Evolutionary conservation across 768 basidiomycete species (phyloP), one percentile per base, ranked within the genome.

Genomic region (Lanmaoa pseudosensibilis): DNA sequence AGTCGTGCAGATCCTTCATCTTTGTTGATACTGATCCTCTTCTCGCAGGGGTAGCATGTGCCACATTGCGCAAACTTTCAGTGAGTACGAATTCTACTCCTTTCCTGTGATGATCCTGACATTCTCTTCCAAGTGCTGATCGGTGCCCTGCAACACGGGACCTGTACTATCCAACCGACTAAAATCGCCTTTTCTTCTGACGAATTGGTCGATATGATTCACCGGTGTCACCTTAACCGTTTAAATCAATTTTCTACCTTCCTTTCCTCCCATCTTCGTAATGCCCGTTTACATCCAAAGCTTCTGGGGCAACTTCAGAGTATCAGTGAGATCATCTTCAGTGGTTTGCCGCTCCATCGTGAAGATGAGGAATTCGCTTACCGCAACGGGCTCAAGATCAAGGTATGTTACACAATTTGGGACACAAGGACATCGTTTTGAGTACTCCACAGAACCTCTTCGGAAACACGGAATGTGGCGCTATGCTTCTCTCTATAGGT

Each of bases 391-490:
- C 77, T 92, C 60, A 83, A 77, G 62, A 71, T 92, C 52, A 81
- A 75, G 68, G 87, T 88, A 70, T 65, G 82, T 71, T 39, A 27
- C 2, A 18, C 50, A 34, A n/a, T 65, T 62, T 50, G 56, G 56
- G 50, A 55, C 62, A 27, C 48, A 15, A 49, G 37, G 23, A 51
- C 37, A 51, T 62, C 38, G 46, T 62, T 56, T 61, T 75, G 59
- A 74, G 21, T 7, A 30, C 36, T 57, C 48, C 56, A 38, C 65
- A 88, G 85, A 92, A 90, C 68, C 76, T 89, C 18, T 92, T 91
- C 66, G 90, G 90, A 18, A 89, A 83, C 69, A 92, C 90, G 2
- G 90, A 92, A 76, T 82, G 87, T 57, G 88, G 88, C 40, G 85
- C 82, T 1, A 87, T 87, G 78, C 74, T 92, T 51, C 68, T 84